Evolutionary conservation across 164 flowering plant species (phyloP), one percentile per base, ranked within the genome.

Genomic region (Magnolia sinica): DNA sequence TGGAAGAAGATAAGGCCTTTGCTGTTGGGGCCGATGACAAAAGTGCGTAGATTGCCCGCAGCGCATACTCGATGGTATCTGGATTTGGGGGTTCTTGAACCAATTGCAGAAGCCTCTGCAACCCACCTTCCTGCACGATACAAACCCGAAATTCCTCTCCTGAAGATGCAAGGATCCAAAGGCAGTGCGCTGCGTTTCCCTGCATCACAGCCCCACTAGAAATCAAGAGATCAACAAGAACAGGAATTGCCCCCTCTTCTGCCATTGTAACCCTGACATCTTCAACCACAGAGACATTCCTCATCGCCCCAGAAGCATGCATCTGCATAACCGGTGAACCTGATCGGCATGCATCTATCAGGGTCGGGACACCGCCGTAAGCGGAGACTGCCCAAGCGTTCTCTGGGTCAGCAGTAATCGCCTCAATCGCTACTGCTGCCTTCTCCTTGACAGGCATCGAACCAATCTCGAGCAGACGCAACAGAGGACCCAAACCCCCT

Each of bases 371-470:
- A 10, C 98, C 98, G 3, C 94, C 90, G 70, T 94, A 92, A 4
- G 97, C 98, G 0, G 91, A 86, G 31, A 94, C 51, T 0, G 97
- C 95, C 95, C 98, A 92, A 0, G 92, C 94, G 59, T 91, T 91
- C 6, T 92, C 95, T 0, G 86, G 81, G 78, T 91, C 92, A 20
- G 87, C 78, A 0, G 95, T 92, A 67, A 93, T 87, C 18, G 90
- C 84, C 52, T 92, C 92, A 7, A 93, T 80, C 0, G 94, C 95
- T 51, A 82, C 80, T 1, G 91, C 89, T 0, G 95, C 94, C 59
- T 81, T 91, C 79, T 93, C 95, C 68, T 84, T 91, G 74, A 88
- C 61, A 1, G 65, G 61, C 61, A 74, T 49, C 1, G 91, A 86
- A 2, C 89, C 88, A 18, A 88, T 72, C 55, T 94, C 98, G 2